phyloP scores from a whole-genome alignment of 2,329 filamentous ascomycete genomes.

The Diaporthe amygdali region DNA sequence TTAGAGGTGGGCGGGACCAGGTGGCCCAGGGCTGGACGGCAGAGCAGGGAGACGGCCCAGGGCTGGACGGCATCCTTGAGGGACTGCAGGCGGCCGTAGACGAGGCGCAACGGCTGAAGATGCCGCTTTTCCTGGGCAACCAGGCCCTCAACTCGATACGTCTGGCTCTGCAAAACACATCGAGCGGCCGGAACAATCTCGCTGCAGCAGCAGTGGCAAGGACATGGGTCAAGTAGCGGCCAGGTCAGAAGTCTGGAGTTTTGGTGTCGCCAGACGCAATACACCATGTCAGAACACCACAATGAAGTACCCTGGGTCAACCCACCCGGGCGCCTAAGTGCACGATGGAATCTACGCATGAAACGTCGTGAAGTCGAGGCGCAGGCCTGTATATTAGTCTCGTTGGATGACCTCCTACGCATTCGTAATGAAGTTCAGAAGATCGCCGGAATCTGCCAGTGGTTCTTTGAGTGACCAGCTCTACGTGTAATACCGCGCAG shows the following conservation, averaged over 20 bases:
- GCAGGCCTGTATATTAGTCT: no score
- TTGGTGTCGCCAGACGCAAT: neutral
- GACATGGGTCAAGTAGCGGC: conserved; percentile 15
- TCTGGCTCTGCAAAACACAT: neutral
- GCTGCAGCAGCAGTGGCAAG: conserved; percentile 18
- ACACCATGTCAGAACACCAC: neutral
- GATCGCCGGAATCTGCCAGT: no score
- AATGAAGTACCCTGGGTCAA: no score
- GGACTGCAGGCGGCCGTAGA: conserved; percentile 43
- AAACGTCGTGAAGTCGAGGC: no score
- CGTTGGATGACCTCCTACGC: no score
- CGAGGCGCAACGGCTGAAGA: conserved; percentile 48
- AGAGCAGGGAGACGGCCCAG: neutral
- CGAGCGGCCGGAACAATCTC: neutral
- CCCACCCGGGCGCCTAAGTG: no score
- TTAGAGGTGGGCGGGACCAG: conserved; percentile 34
- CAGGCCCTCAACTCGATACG: conserved; percentile 44
- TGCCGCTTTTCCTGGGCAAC: conserved; percentile 45
- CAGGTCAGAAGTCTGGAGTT: neutral
- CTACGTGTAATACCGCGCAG: no score
- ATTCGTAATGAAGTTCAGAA: no score
- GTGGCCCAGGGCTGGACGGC: conserved; percentile 29
- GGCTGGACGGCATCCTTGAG: conserved; percentile 36
- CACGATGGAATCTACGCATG: no score
- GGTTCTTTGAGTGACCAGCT: no score